Conservation (phyloP, 129 eudicot species). For the Centrapalus pauciflorus region DNA sequence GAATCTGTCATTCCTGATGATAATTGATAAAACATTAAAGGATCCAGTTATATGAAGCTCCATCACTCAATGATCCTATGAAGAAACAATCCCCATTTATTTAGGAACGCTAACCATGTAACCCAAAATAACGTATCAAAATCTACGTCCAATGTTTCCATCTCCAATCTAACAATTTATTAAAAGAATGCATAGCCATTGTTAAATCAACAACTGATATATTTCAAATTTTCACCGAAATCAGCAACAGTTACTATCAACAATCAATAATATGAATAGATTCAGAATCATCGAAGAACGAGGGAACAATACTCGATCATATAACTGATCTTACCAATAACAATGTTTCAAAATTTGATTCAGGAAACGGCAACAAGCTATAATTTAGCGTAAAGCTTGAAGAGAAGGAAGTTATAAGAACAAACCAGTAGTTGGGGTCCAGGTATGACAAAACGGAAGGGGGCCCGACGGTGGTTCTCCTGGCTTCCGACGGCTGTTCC, state of each 20-base stretch:
- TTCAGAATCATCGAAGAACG: not conserved
- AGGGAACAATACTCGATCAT: not conserved
- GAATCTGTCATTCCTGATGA: slow-evolving; percentile 75
- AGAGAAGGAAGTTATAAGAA: not conserved
- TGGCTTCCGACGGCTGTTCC: slow-evolving; percentile 20
- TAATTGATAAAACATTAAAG: too few species aligned
- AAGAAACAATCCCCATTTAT: too few species aligned
- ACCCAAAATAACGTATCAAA: too few species aligned
- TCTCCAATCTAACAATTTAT: too few species aligned
- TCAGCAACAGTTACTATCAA: not conserved
- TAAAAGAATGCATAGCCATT: not conserved
- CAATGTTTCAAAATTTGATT: not conserved
- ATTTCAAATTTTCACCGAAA: not conserved
- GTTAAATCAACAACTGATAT: not conserved
- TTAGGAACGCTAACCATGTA: too few species aligned
- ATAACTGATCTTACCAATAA: not conserved
- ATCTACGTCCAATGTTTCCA: too few species aligned
- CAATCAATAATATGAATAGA: not conserved
- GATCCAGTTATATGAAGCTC: not conserved
- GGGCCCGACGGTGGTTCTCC: slow-evolving; percentile 49
- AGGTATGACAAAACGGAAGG: slow-evolving; percentile 64
- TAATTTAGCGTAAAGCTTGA: not conserved
- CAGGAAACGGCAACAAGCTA: not conserved
- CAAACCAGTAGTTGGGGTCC: slow-evolving; percentile 77
- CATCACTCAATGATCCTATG: not conserved